Base-by-base conservation (phyloP, 805 yeast species). In the Teunomyces stri region DNA sequence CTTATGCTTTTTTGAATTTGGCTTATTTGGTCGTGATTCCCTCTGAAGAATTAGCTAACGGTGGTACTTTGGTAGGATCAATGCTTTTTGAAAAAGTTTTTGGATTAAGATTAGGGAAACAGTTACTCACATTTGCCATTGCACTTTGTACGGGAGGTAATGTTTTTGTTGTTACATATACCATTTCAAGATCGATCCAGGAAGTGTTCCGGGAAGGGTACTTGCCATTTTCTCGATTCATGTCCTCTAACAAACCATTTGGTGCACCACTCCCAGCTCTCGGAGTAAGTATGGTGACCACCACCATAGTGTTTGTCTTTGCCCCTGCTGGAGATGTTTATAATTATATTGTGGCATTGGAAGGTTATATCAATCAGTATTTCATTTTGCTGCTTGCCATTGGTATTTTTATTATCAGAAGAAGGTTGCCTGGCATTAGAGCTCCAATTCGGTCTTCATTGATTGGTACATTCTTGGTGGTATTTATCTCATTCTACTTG, bases 141-240 rank as follows among this genome's bases (percentile, higher is more conserved):
- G 85, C 86, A 0, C 47, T 82, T n/a, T 79, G 83, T 34, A 74
- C 87, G 4, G 80, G 79, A 1, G 85, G 87, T 0, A 83, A 83
- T 55, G 78, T 82, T 2, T 75, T 81, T 60, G 87, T 82, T 9
- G 84, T 80, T 1, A 53, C 81, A 13, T 83, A 82, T 58, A 74
- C 82, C 4, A 68, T 80, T 9, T 79, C 86, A 0, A 69, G 89
- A 57, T 77, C 79, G 68, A 79, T 79, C 51, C 89, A 83, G 58
- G 87, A 82, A 59, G 78, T 79, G 4, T 81, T 83, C 53, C 68
- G 85, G 47, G 87, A 82, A 54, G 87, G 87, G 0, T 79, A 71
- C 47, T 56, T 82, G 11, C 89, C 89, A 7, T 78, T 68, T 47
- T 74, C 84, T 3, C 57, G 55, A 18, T 52, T 66, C 28, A 66